Evolutionary conservation across 495 filamentous ascomycete genomes (phyloP), one percentile per base, ranked within the genome.

Genomic region (Aspergillus cristatus): DNA sequence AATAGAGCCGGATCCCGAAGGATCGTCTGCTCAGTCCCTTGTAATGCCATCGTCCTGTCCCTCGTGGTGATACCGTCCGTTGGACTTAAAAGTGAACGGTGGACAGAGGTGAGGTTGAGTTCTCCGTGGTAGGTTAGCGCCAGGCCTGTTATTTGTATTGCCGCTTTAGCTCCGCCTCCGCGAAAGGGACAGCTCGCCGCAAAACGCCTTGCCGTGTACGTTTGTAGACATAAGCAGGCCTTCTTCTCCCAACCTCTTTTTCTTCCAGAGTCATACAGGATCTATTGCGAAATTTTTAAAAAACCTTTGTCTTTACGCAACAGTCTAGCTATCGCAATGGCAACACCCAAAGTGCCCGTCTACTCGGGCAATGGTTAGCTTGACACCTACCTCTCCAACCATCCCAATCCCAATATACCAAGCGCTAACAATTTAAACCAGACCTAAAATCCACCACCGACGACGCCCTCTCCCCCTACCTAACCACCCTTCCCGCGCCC

Each of bases 1-100:
- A 97, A 95, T 43, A 98, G 74, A 59, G 94, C 90, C 49, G 91
- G 93, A 88, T 98, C 91, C 75, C 91, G 68, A 69, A 91, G 84
- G 79, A 98, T 96, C 65, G 87, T 88, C 70, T 98, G 91, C 46
- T 82, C 76, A 43, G 82, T 72, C 46, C 84, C 72, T 70, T 88
- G 83, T 43, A 64, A 57, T 30, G 85, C 83, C 93, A 98, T 98
- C 10, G 29, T 72, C 42, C 37, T 32, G 20, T 24, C 4, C 8
- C 20, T 24, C 4, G 20, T 24, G 20, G 20, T 24, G 20, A 24
- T 24, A 8, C 4, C 20, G 20, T 8, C 20, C n/a, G n/a, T n/a
- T 24, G 20, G 4, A 24, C 20, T 24, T 8, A 24, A n/a, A n/a
- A n/a, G n/a, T n/a, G n/a, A n/a, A n/a, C n/a, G n/a, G n/a, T n/a